Evolutionary conservation across 75 land plant genomes (phyloP).

Genomic region (Selaginella tamariscina): DNA sequence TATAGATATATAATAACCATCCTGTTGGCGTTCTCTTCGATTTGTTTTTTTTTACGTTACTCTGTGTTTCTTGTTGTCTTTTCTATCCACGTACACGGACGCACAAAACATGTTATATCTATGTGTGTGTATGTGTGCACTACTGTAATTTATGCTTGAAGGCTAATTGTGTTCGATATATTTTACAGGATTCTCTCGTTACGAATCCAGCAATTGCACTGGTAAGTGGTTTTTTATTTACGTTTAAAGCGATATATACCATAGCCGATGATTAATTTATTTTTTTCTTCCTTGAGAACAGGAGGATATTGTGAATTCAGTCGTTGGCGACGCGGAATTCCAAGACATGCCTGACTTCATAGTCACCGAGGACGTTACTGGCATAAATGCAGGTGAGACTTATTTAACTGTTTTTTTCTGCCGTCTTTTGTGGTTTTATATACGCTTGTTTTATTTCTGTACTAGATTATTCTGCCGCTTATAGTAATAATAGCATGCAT

Average conservation of each 20-base stretch:
- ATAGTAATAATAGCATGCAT: too few relatives aligned
- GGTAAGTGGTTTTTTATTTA: neutral
- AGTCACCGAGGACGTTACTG: constrained; percentile 6
- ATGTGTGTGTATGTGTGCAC: too few relatives aligned
- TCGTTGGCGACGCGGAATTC: constrained; percentile 9
- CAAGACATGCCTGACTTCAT: constrained; percentile 7
- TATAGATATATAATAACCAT: too few relatives aligned
- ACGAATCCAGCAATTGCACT: constrained; percentile 1
- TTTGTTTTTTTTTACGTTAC: neutral
- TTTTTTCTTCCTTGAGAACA: neutral
- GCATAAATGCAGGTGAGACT: constrained; percentile 1
- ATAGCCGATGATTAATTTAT: neutral
- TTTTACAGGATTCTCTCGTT: constrained; percentile 5
- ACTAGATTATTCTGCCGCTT: too few relatives aligned
- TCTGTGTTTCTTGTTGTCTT: neutral
- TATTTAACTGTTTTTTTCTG: too few relatives aligned
- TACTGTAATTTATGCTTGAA: neutral
- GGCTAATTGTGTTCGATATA: neutral
- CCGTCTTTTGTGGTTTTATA: too few relatives aligned
- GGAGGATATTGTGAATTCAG: constrained; percentile 5
- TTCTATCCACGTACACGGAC: neutral
- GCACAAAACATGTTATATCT: neutral
- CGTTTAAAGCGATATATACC: too few relatives aligned
- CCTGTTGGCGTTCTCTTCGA: too few relatives aligned
- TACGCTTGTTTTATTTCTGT: too few relatives aligned